phyloP scores from a whole-genome alignment of 768 basidiomycete genomes.

The Pulveroboletus sp. region DNA sequence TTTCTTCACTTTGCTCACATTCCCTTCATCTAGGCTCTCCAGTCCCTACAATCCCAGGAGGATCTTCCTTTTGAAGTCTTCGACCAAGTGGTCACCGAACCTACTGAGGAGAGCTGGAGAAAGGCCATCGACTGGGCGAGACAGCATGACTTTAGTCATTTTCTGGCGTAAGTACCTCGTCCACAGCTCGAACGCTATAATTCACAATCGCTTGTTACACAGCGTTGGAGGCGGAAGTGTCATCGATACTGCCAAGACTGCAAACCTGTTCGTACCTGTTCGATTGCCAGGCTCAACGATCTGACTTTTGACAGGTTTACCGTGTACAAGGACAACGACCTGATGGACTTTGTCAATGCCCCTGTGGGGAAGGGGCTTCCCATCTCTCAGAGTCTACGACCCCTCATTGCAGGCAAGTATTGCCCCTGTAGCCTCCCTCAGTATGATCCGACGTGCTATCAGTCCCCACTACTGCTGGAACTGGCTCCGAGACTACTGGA shows the following conservation, averaged over 20 bases:
- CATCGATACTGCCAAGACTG: conserved; percentile 94
- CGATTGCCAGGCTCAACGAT: not conserved
- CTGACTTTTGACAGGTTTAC: conserved; percentile 53
- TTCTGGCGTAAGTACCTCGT: conserved; percentile 62
- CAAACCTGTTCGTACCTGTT: conserved; percentile 66
- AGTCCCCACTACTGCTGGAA: conserved; percentile 79
- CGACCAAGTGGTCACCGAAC: conserved; percentile 80
- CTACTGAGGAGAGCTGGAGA: conserved; percentile 86
- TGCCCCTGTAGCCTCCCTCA: not conserved
- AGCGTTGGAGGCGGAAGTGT: conserved; percentile 90
- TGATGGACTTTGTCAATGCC: conserved; percentile 97
- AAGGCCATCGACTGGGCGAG: conserved; percentile 87
- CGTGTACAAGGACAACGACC: conserved; percentile 86
- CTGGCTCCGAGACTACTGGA: conserved; percentile 93
- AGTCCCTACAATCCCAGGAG: conserved; percentile 71
- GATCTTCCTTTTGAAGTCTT: conserved; percentile 79
- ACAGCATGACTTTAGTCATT: conserved; percentile 86
- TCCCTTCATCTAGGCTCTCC: conserved; percentile 51
- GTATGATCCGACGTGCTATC: not conserved
- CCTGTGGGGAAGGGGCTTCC: conserved; percentile 91
- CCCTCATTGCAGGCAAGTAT: conserved; percentile 71
- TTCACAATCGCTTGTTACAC: conserved; percentile 23
- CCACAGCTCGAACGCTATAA: not conserved
- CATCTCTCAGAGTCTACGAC: conserved; percentile 65
- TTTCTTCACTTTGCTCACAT: not conserved